Base-by-base conservation (phyloP, 768 basidiomycete species). In the Tricholoma furcatifolium region DNA sequence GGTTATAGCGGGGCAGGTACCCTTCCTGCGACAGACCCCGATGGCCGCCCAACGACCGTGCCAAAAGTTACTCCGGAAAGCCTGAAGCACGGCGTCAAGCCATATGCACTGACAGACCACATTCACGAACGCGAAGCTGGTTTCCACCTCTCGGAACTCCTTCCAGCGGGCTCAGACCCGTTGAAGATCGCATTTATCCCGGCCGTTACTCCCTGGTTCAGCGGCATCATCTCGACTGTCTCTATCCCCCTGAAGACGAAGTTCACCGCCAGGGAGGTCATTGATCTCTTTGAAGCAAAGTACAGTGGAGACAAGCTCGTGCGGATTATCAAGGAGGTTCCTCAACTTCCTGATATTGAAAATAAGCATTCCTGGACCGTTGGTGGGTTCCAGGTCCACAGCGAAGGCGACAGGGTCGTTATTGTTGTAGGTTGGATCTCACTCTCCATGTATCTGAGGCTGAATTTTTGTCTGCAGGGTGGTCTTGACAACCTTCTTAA, bases 81-180 rank as follows among this genome's bases (percentile, higher is more conserved):
- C 55, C 83, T 99, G 12, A 74, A 71, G 2, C 86, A 88, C 11
- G 90, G 86, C 2, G 71, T 98, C 43, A 81, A 84, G 48, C 87
- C 95, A 6, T 99, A 99, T 71, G 64, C 92, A 0, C 74, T 99
- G 43, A 99, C 97, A 12, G 94, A 95, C 68, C 97, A 99, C 72
- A 97, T 99, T 64, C 97, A 99, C 75, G 97, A 99, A 69, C 90
- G 97, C 41, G 97, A 99, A 71, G 92, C 95, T 0, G 85, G 87
- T 2, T 74, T 75, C 59, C 97, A 97, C 68, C 84, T 99, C 46
- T 83, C 88, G 7, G 69, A 68, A 3, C 79, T 92, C 32, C 71
- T 86, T 36, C 58, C 69, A 12, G 59, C 67, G 17, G 62, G 65
- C 15, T 51, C 57, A 31, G 49, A 21, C 21, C 58, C 59, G 41